Evolutionary conservation across 108 stramenopile species (phyloP).

Genomic region (Aurantiochytrium sp.): DNA sequence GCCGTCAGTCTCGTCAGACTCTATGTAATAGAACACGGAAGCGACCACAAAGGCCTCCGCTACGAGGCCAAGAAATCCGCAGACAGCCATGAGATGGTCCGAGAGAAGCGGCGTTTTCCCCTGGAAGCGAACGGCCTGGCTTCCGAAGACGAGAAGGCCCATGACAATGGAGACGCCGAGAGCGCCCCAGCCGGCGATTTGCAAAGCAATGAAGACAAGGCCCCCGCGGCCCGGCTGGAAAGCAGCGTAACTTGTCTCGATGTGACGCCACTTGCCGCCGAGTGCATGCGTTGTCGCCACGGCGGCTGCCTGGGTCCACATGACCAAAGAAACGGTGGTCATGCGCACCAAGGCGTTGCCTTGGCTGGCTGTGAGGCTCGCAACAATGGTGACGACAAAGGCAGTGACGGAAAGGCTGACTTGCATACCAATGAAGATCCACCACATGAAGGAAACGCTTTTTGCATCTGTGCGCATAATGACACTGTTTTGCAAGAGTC

Average conservation of each 20-base stretch:
- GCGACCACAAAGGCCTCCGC: not conserved
- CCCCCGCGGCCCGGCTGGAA: constrained; percentile 12
- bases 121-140: not conserved
- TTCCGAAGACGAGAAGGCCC: not conserved
- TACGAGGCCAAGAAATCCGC: not conserved
- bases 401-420: not conserved
- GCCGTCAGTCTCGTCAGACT: not conserved
- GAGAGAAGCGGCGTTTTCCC: not conserved
- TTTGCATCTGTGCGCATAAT: not conserved
- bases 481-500: not conserved
- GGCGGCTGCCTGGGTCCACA: not conserved
- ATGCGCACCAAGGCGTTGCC: not conserved
- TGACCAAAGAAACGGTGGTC: not conserved
- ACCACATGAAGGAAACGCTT: not conserved
- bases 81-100: not conserved
- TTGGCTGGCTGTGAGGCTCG: not conserved
- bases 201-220: not conserved
- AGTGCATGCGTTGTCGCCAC: not conserved
- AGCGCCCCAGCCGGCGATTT: not conserved
- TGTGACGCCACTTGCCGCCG: constrained; percentile 15
- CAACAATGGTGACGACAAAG: not conserved
- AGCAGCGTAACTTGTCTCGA: not conserved
- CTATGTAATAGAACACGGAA: not conserved
- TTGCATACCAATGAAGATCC: constrained; percentile 7
- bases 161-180: not conserved